Evolutionary conservation across 495 filamentous ascomycete genomes (phyloP).

Genomic region (Aspergillus sclerotiicarbonarius): DNA sequence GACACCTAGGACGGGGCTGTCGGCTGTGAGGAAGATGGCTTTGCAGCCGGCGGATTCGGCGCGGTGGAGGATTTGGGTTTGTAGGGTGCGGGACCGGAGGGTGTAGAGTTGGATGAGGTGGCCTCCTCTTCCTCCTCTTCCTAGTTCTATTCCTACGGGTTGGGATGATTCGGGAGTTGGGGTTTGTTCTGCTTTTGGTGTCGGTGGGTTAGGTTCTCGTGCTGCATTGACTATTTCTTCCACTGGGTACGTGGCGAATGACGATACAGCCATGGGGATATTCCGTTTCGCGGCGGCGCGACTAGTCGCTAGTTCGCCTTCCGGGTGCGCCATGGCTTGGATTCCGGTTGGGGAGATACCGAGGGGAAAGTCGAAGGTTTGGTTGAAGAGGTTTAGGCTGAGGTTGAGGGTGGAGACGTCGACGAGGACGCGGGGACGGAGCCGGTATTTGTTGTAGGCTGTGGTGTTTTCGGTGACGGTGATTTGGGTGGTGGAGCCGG

Average conservation of each 20-base stretch:
- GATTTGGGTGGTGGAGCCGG: neutral
- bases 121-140: too few species aligned
- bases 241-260: slow-evolving; percentile 43
- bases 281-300: slow-evolving; percentile 71
- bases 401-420: slow-evolving; percentile 48
- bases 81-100: slow-evolving; percentile 67
- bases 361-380: slow-evolving; percentile 60
- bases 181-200: too few species aligned
- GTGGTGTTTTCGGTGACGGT: slow-evolving; percentile 33
- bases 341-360: slow-evolving; percentile 83
- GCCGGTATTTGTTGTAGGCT: slow-evolving; percentile 44
- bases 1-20: slow-evolving; percentile 74
- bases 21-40: slow-evolving; percentile 75
- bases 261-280: slow-evolving; percentile 50
- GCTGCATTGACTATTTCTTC: slow-evolving; percentile 30
- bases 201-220: slow-evolving; percentile 20
- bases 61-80: slow-evolving; percentile 34
- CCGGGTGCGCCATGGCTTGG: slow-evolving; percentile 74
- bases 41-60: slow-evolving; percentile 48
- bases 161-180: too few species aligned
- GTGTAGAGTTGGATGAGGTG: slow-evolving; percentile 85
- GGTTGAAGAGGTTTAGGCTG: slow-evolving; percentile 40
- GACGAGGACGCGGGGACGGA: slow-evolving; percentile 49
- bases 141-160: too few species aligned
- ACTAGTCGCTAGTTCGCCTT: slow-evolving; percentile 78